Conservation (phyloP, 257 asterid species). For the Solanum habrochaites region DNA sequence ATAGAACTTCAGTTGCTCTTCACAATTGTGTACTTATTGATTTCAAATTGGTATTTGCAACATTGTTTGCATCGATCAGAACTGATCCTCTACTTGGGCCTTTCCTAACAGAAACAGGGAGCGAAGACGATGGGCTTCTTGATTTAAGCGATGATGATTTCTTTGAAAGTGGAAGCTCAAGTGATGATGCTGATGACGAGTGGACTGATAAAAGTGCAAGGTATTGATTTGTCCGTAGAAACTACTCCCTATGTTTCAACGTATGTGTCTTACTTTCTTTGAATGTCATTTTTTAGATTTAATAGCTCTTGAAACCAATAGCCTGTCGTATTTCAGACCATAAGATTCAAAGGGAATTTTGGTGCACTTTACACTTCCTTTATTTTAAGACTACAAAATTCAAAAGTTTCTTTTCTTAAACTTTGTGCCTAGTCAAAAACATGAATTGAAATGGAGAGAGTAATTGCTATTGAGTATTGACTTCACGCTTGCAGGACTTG, state of each 20-base stretch:
- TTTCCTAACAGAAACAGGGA: constrained; percentile 73
- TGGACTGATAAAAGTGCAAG: constrained; percentile 77
- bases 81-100: constrained; percentile 5
- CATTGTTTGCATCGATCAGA: neutral
- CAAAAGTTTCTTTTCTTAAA: neutral
- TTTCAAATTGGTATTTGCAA: neutral
- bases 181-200: constrained; percentile 95
- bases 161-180: constrained; percentile 80
- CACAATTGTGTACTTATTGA: neutral
- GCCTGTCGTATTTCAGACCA: neutral
- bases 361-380: neutral
- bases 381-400: neutral
- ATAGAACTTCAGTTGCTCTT: neutral
- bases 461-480: neutral
- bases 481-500: neutral
- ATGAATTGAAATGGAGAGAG: neutral
- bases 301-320: neutral
- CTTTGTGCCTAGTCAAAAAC: neutral
- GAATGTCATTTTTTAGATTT: neutral
- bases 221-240: constrained; percentile 15
- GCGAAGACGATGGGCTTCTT: constrained; percentile 89
- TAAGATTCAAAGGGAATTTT: neutral
- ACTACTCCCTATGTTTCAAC: neutral
- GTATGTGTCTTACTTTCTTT: neutral
- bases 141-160: constrained; percentile 86